Evolutionary conservation across 139 green algal species (phyloP).

Genomic region (Auxenochlorella pyrenoidosa): DNA sequence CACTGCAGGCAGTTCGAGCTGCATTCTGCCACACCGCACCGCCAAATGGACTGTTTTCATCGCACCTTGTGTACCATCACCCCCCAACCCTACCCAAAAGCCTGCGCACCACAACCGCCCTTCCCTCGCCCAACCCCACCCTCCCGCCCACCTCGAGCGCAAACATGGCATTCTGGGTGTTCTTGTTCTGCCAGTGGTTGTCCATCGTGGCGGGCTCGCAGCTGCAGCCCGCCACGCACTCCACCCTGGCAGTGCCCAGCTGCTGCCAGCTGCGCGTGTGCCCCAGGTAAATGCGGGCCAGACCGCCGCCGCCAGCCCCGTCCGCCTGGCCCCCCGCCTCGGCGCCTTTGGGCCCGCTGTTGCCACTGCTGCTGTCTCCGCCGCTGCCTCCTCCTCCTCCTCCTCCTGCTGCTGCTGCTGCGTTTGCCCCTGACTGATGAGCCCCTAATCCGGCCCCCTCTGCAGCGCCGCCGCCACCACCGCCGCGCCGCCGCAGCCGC

Average conservation of each 20-base stretch:
- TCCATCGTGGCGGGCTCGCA: background rate
- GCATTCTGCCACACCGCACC: background rate
- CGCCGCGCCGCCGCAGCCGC: too few relatives aligned
- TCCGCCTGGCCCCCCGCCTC: background rate
- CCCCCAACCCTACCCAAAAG: too few relatives aligned
- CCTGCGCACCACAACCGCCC: too few relatives aligned
- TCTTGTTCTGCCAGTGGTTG: background rate
- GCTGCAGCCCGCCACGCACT: background rate
- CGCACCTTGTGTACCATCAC: too few relatives aligned
- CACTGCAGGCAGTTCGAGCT: background rate
- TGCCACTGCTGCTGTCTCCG: background rate
- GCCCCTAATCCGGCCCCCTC: background rate
- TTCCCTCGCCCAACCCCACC: too few relatives aligned
- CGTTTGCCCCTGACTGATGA: background rate
- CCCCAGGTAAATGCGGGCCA: background rate
- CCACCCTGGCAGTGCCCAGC: background rate
- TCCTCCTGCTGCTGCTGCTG: background rate
- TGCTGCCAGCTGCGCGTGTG: constrained; percentile 1
- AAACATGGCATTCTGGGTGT: background rate
- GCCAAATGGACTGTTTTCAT: too few relatives aligned
- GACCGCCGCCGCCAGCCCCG: background rate
- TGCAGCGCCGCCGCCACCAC: background rate
- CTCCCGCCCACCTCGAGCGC: background rate
- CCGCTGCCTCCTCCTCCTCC: background rate
- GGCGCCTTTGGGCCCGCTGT: too few relatives aligned